A percentile compares a stretch with the other conserved stretches of the same genome.
These are phyloP conservation scores for Fusarium sp. DNA, from an alignment of 2,329 filamentous ascomycete genomes.

Conservation along the genomic window DNA sequence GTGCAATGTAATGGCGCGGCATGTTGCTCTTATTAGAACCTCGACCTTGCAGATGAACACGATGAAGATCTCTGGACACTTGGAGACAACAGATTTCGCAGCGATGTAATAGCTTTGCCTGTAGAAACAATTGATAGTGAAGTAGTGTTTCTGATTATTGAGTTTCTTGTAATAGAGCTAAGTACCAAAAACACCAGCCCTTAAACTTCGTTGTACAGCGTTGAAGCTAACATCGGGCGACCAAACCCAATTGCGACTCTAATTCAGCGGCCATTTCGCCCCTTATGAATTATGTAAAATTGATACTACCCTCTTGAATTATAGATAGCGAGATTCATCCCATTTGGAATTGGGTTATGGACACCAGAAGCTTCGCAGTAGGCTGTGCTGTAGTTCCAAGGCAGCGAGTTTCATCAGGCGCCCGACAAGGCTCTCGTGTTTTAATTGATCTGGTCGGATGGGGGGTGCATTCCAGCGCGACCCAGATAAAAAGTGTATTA, in stretches of 20 bases:
- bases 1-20: neutral
- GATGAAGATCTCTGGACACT: neutral
- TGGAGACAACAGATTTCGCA: neutral
- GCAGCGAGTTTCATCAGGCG: constrained; percentile 1
- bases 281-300: too few species aligned
- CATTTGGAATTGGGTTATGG: neutral
- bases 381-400: neutral
- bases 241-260: neutral
- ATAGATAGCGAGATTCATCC: neutral
- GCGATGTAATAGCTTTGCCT: neutral
- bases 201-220: neutral
- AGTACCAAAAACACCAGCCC: neutral
- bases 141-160: neutral
- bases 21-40: neutral
- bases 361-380: neutral
- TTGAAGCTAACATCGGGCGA: neutral
- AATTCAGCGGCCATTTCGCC: neutral
- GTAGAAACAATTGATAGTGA: neutral
- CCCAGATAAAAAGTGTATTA: neutral
- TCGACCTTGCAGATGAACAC: neutral
- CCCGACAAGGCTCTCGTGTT: neutral
- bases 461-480: neutral
- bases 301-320: neutral
- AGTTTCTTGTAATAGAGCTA: neutral
- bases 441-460: neutral